phyloP scores from a whole-genome alignment of 805 yeast genomes.

The Wickerhamiella brachini region DNA sequence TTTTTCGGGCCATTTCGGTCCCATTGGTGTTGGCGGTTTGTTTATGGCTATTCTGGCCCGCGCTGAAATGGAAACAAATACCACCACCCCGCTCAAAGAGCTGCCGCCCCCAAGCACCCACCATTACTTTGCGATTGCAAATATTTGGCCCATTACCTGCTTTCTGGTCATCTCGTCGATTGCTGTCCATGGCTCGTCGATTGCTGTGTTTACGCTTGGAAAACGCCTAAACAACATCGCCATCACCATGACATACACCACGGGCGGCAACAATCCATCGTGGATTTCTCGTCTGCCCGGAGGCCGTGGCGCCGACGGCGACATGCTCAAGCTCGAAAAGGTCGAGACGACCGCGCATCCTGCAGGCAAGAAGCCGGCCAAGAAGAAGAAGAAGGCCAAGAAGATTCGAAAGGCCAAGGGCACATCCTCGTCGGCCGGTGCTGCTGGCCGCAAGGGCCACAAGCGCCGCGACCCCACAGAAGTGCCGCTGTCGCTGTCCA shows the following conservation, averaged over 20 bases:
- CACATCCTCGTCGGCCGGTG: background rate
- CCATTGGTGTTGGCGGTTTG: constrained; percentile 89
- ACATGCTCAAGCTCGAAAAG: constrained; percentile 60
- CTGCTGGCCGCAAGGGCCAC: background rate
- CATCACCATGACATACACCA: constrained; percentile 79
- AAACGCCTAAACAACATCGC: constrained; percentile 84
- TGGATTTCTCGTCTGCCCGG: constrained; percentile 80
- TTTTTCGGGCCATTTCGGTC: constrained; percentile 92
- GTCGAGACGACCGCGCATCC: constrained; percentile 48
- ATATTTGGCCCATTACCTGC: constrained; percentile 73
- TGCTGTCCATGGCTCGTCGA: constrained; percentile 82
- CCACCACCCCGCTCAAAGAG: constrained; percentile 41
- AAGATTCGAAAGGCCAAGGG: background rate
- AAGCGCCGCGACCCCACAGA: constrained; percentile 1
- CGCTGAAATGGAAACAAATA: constrained; percentile 47
- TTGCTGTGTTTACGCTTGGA: constrained; percentile 66
- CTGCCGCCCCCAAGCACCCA: constrained; percentile 35
- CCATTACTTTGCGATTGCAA: constrained; percentile 45
- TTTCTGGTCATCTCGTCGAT: constrained; percentile 73
- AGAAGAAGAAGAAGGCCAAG: background rate
- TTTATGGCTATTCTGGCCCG: constrained; percentile 74
- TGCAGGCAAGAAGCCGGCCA: background rate
- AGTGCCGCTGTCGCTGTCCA: constrained; percentile 8
- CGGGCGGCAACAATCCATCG: constrained; percentile 46
- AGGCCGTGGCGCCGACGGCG: constrained; percentile 46